These are phyloP conservation scores for Agaricus subrufescens DNA, from an alignment of 768 basidiomycete genomes.

Conservation along the genomic window DNA sequence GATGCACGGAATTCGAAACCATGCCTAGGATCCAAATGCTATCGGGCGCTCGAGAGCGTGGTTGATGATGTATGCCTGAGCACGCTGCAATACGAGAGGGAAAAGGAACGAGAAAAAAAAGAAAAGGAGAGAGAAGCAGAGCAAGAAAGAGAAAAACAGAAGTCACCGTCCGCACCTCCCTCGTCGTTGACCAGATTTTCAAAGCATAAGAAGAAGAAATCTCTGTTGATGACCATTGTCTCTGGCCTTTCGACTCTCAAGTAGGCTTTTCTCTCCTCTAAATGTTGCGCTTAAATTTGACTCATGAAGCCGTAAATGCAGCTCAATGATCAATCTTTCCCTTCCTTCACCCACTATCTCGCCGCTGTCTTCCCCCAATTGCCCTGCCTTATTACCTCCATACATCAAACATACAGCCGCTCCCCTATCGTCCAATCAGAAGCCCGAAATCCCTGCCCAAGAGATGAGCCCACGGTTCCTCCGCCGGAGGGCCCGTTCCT, in stretches of 20 bases:
- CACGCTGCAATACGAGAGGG: conserved; percentile 35
- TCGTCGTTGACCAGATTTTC: conserved; percentile 27
- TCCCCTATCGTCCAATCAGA: conserved; percentile 16
- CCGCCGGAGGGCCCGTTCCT: conserved; percentile 60
- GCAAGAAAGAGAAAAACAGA: conserved; percentile 8
- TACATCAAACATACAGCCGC: conserved; percentile 14
- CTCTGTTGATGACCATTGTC: conserved; percentile 59
- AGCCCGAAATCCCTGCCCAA: conserved; percentile 16
- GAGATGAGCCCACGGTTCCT: conserved; percentile 27
- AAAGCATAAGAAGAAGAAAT: conserved; percentile 67
- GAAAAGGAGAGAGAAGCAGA: too few species aligned
- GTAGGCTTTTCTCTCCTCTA: conserved; percentile 27
- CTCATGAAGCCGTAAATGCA: conserved; percentile 10
- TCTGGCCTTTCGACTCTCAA: conserved; percentile 35
- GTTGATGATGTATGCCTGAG: conserved; percentile 48
- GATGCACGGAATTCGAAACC: conserved; percentile 21
- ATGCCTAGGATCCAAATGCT: conserved; percentile 14
- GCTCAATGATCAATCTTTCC: conserved; percentile 23
- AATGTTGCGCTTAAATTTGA: neutral
- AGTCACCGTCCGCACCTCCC: conserved; percentile 16
- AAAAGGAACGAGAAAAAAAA: conserved; percentile 23
- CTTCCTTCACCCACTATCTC: conserved; percentile 24
- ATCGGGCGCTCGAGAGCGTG: conserved; percentile 45
- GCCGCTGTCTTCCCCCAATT: conserved; percentile 19
- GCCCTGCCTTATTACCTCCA: conserved; percentile 21